Percentiles rank a stretch among this genome's conserved stretches.
Conservation (phyloP, 331 rosid genomes). For the Erythrophleum ivorense region DNA sequence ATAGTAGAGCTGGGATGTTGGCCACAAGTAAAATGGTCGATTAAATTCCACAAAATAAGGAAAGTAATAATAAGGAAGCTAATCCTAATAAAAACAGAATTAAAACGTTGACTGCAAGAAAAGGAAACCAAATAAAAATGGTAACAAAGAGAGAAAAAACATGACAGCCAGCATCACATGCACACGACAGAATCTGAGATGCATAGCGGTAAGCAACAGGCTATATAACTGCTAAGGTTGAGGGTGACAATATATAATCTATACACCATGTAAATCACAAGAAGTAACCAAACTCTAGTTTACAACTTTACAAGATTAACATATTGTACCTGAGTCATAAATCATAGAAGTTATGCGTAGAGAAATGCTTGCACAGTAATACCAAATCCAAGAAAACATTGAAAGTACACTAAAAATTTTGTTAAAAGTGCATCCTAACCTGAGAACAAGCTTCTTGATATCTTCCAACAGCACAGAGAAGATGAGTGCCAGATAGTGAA, state of each 20-base stretch:
- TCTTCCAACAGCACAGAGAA: slow-evolving; percentile 98
- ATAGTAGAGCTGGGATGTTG: neutral
- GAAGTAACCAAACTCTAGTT: slow-evolving; percentile 19
- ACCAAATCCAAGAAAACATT: neutral
- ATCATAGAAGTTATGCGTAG: neutral
- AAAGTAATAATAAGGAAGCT: neutral
- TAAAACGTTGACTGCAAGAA: neutral
- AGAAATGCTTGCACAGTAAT: slow-evolving; percentile 11
- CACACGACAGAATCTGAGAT: neutral
- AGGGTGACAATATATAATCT: neutral
- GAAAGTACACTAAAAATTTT: slow-evolving; percentile 6
- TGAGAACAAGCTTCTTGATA: slow-evolving; percentile 99
- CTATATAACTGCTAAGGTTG: neutral
- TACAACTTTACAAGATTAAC: slow-evolving; percentile 26
- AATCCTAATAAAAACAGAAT: neutral
- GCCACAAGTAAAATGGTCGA: too few relatives aligned
- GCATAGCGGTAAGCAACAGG: neutral
- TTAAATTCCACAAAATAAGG: too few relatives aligned
- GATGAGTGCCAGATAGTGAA: slow-evolving; percentile 97
- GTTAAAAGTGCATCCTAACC: slow-evolving; percentile 54
- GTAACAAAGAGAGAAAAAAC: neutral
- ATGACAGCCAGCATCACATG: too few relatives aligned
- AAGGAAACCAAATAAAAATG: neutral
- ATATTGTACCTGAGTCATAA: neutral
- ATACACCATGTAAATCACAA: neutral